Conservation (phyloP, 495 filamentous ascomycete species). For the Talaromyces nanjingensis region DNA sequence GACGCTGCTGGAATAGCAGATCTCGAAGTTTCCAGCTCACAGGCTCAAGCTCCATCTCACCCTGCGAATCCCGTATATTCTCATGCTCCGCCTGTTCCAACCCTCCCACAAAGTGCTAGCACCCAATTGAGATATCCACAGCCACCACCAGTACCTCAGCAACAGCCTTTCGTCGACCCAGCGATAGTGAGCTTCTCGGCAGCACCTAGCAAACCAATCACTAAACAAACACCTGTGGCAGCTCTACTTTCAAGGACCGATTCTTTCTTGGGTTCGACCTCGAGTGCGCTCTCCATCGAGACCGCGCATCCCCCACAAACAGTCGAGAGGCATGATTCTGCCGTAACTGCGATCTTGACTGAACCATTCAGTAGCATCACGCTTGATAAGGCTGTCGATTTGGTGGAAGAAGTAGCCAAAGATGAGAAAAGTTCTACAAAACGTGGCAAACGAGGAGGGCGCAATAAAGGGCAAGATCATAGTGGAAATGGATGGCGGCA, state of each 20-base stretch:
- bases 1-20: constrained; percentile 52
- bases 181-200: constrained; percentile 46
- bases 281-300: constrained; percentile 1
- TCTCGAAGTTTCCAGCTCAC: constrained; percentile 38
- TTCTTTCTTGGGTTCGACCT: background rate
- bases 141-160: constrained; percentile 3
- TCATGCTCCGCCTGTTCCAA: background rate
- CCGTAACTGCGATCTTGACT: constrained; percentile 24
- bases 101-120: background rate
- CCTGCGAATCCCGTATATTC: constrained; percentile 7
- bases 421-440: constrained; percentile 19
- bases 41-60: constrained; percentile 19
- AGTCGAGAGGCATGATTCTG: constrained; percentile 14
- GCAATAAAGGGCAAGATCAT: constrained; percentile 29
- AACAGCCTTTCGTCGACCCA: constrained; percentile 45
- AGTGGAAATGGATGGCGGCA: constrained; percentile 70
- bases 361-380: constrained; percentile 40
- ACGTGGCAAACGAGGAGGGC: constrained; percentile 28
- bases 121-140: background rate
- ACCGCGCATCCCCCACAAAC: constrained; percentile 9
- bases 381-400: constrained; percentile 19
- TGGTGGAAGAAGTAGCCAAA: background rate
- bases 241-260: background rate
- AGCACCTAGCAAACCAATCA: constrained; percentile 15
- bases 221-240: constrained; percentile 2